Evolutionary conservation across 495 filamentous ascomycete genomes (phyloP).

Genomic region (Penicillium macrosclerotiorum): DNA sequence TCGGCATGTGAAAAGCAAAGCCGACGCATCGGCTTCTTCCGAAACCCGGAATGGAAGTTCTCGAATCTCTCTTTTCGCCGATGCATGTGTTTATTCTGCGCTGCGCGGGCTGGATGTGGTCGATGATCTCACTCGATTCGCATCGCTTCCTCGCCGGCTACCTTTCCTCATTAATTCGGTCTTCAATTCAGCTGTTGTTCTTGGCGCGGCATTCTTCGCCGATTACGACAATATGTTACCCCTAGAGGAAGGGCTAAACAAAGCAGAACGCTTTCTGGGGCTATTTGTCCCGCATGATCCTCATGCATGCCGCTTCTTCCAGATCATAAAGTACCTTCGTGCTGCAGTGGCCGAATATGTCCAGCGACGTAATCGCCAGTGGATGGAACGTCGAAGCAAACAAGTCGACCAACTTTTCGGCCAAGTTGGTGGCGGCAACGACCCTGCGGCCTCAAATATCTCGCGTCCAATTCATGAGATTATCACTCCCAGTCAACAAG

Average conservation of each 20-base stretch:
- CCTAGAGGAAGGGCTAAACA: constrained; percentile 53
- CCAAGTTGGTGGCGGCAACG: constrained; percentile 27
- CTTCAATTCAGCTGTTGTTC: constrained; percentile 67
- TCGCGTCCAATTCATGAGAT: constrained; percentile 11
- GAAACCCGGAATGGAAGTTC: constrained; percentile 29
- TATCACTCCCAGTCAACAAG: constrained; percentile 10
- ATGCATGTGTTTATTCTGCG: constrained; percentile 69
- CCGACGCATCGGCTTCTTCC: constrained; percentile 18
- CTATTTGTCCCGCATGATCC: constrained; percentile 63
- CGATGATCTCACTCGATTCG: constrained; percentile 53
- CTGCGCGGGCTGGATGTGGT: constrained; percentile 64
- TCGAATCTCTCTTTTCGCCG: constrained; percentile 62
- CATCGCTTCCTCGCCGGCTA: constrained; percentile 63
- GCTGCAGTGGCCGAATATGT: constrained; percentile 50
- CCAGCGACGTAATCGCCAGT: constrained; percentile 33
- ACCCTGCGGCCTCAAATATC: constrained; percentile 17
- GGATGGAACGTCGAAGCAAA: constrained; percentile 38
- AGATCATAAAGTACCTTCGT: constrained; percentile 62
- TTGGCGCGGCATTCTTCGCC: constrained; percentile 69
- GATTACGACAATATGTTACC: constrained; percentile 57
- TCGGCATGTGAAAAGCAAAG: constrained; percentile 41
- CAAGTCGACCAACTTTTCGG: constrained; percentile 43
- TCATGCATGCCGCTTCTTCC: constrained; percentile 61
- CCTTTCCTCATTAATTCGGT: constrained; percentile 73
- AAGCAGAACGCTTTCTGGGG: constrained; percentile 57